phyloP scores from a whole-genome alignment of 139 green algal species.

The Chlorella ohadii region DNA sequence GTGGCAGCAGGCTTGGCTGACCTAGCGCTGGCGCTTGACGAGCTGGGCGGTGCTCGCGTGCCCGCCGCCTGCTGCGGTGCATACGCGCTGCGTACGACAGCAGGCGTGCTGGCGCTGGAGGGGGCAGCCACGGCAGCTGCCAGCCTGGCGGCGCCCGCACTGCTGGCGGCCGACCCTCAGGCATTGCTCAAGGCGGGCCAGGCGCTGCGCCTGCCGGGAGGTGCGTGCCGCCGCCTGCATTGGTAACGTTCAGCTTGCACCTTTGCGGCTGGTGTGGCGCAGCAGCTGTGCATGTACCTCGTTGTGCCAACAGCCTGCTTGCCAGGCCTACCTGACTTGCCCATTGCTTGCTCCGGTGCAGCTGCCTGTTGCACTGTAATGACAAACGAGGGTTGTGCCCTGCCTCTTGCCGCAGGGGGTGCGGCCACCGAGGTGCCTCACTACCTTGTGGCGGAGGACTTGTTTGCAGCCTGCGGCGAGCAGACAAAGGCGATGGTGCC shows the following conservation, averaged over 20 bases:
- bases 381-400: too few relatives aligned
- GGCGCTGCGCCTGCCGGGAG: constrained; percentile 41
- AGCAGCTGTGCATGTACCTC: not conserved
- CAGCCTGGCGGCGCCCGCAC: constrained; percentile 20
- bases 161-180: constrained; percentile 21
- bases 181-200: constrained; percentile 24
- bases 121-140: not conserved
- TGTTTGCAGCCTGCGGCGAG: constrained; percentile 24
- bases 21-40: constrained; percentile 31
- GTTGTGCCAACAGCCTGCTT: not conserved
- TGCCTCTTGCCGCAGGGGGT: not conserved
- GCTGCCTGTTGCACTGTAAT: not conserved
- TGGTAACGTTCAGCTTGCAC: too few relatives aligned
- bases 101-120: constrained; percentile 35
- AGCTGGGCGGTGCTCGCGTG: constrained; percentile 31
- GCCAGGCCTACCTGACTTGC: too few relatives aligned
- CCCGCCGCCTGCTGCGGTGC: constrained; percentile 36
- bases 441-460: constrained; percentile 54
- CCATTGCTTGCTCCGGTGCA: not conserved
- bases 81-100: constrained; percentile 36
- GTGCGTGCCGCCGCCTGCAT: too few relatives aligned
- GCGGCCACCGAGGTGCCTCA: constrained; percentile 6
- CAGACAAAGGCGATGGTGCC: constrained; percentile 14
- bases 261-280: not conserved
- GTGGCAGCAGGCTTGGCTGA: constrained; percentile 34